A percentile compares a stretch with the other conserved stretches of the same genome.
Evolutionary conservation across 768 basidiomycete genomes (phyloP).

Genomic region (Lentinula lateritia): DNA sequence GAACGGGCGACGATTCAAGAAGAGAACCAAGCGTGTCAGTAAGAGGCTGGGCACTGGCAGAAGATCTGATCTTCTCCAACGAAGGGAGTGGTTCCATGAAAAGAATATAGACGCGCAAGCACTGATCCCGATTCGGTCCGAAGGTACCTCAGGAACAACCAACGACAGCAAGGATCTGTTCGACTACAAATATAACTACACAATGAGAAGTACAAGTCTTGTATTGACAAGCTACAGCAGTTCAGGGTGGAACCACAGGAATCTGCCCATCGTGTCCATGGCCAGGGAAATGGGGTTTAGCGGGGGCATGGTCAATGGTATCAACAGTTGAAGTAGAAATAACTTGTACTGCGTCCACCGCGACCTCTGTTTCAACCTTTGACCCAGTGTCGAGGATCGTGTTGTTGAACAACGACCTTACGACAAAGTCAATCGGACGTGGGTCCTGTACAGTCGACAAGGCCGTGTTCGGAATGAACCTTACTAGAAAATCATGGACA

Average conservation of each 20-base stretch:
- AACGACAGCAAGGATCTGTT: not conserved
- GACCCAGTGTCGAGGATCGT: slow-evolving; percentile 15
- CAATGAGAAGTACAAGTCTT: not conserved
- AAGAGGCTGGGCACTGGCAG: slow-evolving; percentile 8
- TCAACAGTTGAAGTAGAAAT: not conserved
- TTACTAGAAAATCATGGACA: slow-evolving; percentile 22
- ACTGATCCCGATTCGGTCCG: not conserved
- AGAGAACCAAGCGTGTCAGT: slow-evolving; percentile 24
- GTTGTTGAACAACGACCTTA: slow-evolving; percentile 51
- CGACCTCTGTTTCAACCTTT: not conserved
- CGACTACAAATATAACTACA: not conserved
- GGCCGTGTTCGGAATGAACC: slow-evolving; percentile 30
- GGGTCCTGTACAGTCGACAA: slow-evolving; percentile 34
- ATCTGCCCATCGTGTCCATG: not conserved
- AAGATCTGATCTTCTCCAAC: not conserved
- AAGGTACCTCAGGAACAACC: not conserved
- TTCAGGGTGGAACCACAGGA: not conserved
- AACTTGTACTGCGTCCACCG: not conserved
- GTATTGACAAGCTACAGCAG: not conserved
- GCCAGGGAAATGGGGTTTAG: not conserved
- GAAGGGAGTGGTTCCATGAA: not conserved
- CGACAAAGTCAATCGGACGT: slow-evolving; percentile 38
- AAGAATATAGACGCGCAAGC: not conserved
- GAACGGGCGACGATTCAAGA: slow-evolving; percentile 66
- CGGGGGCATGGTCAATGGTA: not conserved